Evolutionary conservation across 1,139 yeast species (phyloP).

Genomic region (Taphrina wiesneri): DNA sequence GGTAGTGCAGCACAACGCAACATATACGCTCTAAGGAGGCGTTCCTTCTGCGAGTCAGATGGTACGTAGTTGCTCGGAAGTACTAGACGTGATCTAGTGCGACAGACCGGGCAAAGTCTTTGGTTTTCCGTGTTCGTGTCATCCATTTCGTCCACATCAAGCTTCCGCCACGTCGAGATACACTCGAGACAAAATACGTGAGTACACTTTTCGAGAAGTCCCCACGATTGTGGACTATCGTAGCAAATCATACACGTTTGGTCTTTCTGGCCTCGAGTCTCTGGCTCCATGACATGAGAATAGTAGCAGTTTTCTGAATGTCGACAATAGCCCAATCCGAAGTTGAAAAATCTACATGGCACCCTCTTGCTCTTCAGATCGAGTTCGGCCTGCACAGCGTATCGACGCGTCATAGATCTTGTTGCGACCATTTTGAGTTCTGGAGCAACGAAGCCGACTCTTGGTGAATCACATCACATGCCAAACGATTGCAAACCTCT

Average conservation of each 20-base stretch:
- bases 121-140: neutral
- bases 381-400: neutral
- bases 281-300: neutral
- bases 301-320: neutral
- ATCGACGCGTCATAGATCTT: neutral
- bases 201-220: neutral
- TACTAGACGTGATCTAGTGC: neutral
- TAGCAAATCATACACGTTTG: neutral
- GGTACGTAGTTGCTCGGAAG: neutral
- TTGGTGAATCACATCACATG: neutral
- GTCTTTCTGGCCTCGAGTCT: neutral
- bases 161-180: constrained; percentile 1
- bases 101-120: neutral
- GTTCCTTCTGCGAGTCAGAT: neutral
- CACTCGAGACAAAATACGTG: neutral
- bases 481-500: too few species aligned
- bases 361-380: neutral
- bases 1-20: neutral
- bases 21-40: neutral
- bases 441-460: neutral
- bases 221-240: neutral
- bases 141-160: constrained; percentile 1
- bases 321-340: neutral
- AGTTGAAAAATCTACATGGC: neutral
- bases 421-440: neutral